These are phyloP conservation scores for Infundibulicybe gibba DNA, from an alignment of 768 basidiomycete species.

Conservation along the genomic window DNA sequence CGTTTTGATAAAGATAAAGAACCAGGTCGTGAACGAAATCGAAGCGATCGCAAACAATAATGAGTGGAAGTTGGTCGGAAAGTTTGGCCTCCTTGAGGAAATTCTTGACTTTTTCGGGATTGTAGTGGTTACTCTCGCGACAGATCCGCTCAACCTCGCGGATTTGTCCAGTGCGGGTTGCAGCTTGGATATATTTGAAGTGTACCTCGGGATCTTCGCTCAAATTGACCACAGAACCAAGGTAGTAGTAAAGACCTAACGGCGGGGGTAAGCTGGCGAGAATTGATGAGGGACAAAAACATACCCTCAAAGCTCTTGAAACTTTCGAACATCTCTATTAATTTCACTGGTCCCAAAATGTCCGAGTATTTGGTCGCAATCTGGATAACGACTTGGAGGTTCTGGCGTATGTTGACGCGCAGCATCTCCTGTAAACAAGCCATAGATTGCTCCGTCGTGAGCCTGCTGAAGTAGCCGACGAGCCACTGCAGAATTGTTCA, in stretches of 20 bases:
- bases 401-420: slow-evolving; percentile 94
- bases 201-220: slow-evolving; percentile 96
- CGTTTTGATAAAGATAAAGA: slow-evolving; percentile 97
- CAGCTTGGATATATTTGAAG: slow-evolving; percentile 99
- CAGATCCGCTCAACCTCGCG: slow-evolving; percentile 99
- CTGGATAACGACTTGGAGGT: slow-evolving; percentile 93
- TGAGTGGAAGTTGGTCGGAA: slow-evolving; percentile 93
- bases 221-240: slow-evolving; percentile 96
- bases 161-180: slow-evolving; percentile 96
- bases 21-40: slow-evolving; percentile 99
- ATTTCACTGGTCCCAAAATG: slow-evolving; percentile 92
- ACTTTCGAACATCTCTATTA: slow-evolving; percentile 97
- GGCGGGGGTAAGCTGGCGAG: not conserved
- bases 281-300: slow-evolving; percentile 2
- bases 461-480: slow-evolving; percentile 92
- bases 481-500: slow-evolving; percentile 65
- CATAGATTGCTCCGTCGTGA: slow-evolving; percentile 97
- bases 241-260: slow-evolving; percentile 92
- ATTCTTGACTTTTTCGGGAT: slow-evolving; percentile 99
- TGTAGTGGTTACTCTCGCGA: slow-evolving; percentile 95
- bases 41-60: slow-evolving; percentile 99
- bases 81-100: slow-evolving; percentile 99
- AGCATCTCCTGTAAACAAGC: slow-evolving; percentile 97
- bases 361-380: slow-evolving; percentile 99
- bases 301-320: slow-evolving; percentile 96